Evolutionary conservation across 2,329 filamentous ascomycete genomes (phyloP).

Genomic region (Colletotrichum eremochloae): DNA sequence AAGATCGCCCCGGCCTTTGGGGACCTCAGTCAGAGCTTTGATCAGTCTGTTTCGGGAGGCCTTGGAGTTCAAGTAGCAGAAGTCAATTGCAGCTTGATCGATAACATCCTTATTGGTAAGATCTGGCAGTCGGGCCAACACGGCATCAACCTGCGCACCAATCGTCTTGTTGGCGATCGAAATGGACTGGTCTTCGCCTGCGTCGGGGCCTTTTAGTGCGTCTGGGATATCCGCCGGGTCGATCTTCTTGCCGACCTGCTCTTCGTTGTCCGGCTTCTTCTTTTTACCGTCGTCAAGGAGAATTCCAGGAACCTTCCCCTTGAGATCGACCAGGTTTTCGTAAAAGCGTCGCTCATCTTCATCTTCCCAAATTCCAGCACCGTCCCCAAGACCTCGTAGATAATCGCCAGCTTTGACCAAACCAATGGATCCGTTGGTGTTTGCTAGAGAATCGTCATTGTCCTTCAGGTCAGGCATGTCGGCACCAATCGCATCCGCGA

Average conservation of each 20-base stretch:
- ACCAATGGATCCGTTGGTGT: slow-evolving; percentile 84
- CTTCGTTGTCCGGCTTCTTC: slow-evolving; percentile 86
- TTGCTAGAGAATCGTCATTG: slow-evolving; percentile 76
- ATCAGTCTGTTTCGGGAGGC: slow-evolving; percentile 94
- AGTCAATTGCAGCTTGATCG: slow-evolving; percentile 93
- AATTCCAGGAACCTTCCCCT: slow-evolving; percentile 94
- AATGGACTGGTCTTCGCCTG: slow-evolving; percentile 87
- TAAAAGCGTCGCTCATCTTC: slow-evolving; percentile 98
- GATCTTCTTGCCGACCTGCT: slow-evolving; percentile 82
- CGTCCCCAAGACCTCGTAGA: slow-evolving; percentile 88
- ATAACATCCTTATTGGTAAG: slow-evolving; percentile 91
- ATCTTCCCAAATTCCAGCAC: slow-evolving; percentile 97
- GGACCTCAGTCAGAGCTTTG: slow-evolving; percentile 93
- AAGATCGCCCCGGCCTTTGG: slow-evolving; percentile 92
- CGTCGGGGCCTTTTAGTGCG: slow-evolving; percentile 63
- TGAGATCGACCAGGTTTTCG: slow-evolving; percentile 94
- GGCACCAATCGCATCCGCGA: slow-evolving; percentile 87
- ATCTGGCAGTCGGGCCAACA: slow-evolving; percentile 89
- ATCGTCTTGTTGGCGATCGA: slow-evolving; percentile 98
- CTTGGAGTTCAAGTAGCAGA: slow-evolving; percentile 98
- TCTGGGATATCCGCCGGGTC: slow-evolving; percentile 67
- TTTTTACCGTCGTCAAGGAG: slow-evolving; percentile 95
- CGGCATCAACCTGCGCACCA: slow-evolving; percentile 93
- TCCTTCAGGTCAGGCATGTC: slow-evolving; percentile 97
- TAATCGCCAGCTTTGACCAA: slow-evolving; percentile 96